phyloP scores from a whole-genome alignment of 768 basidiomycete genomes.

The Cystofilobasidium bisporidii region DNA sequence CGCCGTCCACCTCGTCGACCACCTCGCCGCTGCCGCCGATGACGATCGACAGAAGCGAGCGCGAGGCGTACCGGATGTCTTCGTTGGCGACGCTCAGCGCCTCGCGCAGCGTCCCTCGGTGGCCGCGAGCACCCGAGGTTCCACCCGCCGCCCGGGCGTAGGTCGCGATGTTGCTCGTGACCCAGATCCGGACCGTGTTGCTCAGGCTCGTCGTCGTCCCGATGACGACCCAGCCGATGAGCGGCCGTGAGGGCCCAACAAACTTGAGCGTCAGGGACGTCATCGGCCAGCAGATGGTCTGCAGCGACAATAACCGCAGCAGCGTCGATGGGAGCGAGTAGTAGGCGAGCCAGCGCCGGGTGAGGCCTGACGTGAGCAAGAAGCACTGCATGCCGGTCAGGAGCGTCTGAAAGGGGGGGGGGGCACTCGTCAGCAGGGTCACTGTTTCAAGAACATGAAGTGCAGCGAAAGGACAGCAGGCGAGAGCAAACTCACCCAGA shows the following conservation, averaged over 20 bases:
- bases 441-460: too few species aligned
- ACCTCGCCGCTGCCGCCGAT: conserved; percentile 40
- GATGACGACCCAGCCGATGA: conserved; percentile 81
- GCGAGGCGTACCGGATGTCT: conserved; percentile 2
- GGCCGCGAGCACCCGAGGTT: conserved; percentile 33
- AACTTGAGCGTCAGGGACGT: conserved; percentile 74
- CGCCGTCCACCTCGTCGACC: conserved; percentile 9
- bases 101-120: conserved; percentile 2
- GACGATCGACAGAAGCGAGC: conserved; percentile 34
- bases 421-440: not conserved
- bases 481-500: conserved; percentile 18
- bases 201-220: conserved; percentile 72
- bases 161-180: conserved; percentile 68
- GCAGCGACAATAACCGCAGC: conserved; percentile 80
- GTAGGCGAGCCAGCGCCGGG: conserved; percentile 81
- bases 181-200: conserved; percentile 73
- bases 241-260: conserved; percentile 63
- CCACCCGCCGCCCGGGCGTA: not conserved
- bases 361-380: conserved; percentile 72
- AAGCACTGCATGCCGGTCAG: conserved; percentile 86
- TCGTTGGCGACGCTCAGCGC: not conserved
- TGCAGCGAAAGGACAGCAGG: too few species aligned
- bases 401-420: conserved; percentile 48
- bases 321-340: conserved; percentile 80
- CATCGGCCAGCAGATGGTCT: conserved; percentile 93